Conservation (phyloP, 2,329 filamentous ascomycete species). For the Lasiodiplodia sp. region DNA sequence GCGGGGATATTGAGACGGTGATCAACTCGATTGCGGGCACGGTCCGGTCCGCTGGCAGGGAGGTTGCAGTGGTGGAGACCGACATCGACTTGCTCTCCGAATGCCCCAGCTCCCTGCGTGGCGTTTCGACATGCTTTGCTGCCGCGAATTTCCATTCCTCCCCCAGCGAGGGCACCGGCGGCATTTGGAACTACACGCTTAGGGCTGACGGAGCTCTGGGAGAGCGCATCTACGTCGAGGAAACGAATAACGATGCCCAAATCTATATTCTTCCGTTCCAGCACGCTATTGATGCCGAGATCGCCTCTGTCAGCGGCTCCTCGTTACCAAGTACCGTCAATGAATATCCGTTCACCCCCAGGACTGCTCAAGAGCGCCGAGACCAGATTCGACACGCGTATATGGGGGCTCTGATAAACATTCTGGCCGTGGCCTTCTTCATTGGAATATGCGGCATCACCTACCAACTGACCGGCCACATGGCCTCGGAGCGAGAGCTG, state of each 20-base stretch:
- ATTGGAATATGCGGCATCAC: constrained; percentile 80
- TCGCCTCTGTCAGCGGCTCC: constrained; percentile 63
- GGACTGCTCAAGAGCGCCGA: constrained; percentile 71
- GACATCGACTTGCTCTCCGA: constrained; percentile 66
- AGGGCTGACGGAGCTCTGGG: constrained; percentile 77
- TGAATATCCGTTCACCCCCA: constrained; percentile 79
- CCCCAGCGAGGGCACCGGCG: constrained; percentile 70
- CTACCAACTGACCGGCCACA: constrained; percentile 86
- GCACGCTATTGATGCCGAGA: constrained; percentile 76
- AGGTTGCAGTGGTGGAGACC: constrained; percentile 61
- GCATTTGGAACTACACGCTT: constrained; percentile 86
- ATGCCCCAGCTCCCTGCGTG: constrained; percentile 65
- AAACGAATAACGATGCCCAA: constrained; percentile 75
- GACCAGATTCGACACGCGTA: constrained; percentile 72
- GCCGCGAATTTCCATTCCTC: constrained; percentile 79
- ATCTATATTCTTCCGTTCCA: constrained; percentile 83
- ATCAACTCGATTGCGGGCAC: constrained; percentile 68
- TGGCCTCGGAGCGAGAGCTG: constrained; percentile 83
- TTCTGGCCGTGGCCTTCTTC: constrained; percentile 80
- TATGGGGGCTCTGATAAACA: constrained; percentile 76
- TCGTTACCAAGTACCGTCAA: constrained; percentile 50
- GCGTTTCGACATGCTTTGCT: constrained; percentile 75
- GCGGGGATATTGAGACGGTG: constrained; percentile 75
- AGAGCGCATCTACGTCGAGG: constrained; percentile 67
- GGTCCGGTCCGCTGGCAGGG: constrained; percentile 64